Conservation (phyloP, 2,329 filamentous ascomycete genomes). For the Dactylellina haptotyla region DNA sequence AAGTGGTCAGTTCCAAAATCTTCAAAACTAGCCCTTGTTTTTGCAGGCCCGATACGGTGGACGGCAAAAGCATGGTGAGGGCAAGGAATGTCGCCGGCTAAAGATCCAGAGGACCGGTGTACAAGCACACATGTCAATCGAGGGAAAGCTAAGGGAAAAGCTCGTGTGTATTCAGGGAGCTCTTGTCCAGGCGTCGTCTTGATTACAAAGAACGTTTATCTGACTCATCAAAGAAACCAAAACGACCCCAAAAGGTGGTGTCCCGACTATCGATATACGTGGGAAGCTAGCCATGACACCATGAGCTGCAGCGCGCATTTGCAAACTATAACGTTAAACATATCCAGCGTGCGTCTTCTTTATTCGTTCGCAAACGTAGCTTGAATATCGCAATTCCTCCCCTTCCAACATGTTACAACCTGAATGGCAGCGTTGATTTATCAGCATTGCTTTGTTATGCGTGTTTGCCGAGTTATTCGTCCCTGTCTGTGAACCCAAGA, state of each 20-base stretch:
- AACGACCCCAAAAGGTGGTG: neutral
- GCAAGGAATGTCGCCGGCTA: conserved; percentile 41
- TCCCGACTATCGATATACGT: conserved; percentile 6
- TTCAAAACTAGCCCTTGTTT: conserved; percentile 20
- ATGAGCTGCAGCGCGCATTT: neutral
- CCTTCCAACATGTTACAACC: neutral
- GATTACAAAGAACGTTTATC: conserved; percentile 47
- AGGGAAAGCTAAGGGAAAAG: no score
- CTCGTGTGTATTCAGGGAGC: conserved; percentile 41
- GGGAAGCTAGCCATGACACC: conserved; percentile 24
- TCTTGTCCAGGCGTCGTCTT: conserved; percentile 16
- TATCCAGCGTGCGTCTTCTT: neutral
- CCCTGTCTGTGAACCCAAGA: conserved; percentile 1
- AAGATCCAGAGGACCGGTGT: conserved; percentile 18
- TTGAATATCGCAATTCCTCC: conserved; percentile 21
- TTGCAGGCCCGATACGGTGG: conserved; percentile 41
- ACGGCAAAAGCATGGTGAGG: conserved; percentile 35
- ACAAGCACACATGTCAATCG: neutral
- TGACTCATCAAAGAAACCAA: conserved; percentile 42
- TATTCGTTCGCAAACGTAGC: no score
- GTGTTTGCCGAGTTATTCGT: conserved; percentile 1
- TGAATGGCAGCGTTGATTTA: conserved; percentile 36
- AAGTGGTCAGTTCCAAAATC: conserved; percentile 24
- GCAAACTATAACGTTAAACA: conserved; percentile 41
- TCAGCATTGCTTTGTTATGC: conserved; percentile 41